Percentiles rank a stretch among this genome's conserved stretches.
phyloP scores from a whole-genome alignment of 495 filamentous ascomycete genomes.

The Xylaria longipes region DNA sequence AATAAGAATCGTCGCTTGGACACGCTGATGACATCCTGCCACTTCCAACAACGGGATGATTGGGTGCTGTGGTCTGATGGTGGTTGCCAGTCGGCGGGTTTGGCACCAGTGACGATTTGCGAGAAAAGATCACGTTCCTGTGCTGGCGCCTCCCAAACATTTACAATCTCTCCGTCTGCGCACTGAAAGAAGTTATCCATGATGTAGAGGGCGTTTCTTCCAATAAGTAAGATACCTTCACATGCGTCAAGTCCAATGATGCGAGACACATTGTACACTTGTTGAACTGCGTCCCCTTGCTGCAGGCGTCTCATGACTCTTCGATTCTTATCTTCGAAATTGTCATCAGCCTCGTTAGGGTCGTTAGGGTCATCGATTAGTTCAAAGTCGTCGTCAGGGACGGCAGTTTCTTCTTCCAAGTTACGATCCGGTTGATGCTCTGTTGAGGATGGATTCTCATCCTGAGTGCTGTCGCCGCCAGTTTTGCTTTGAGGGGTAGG shows the following conservation, averaged over 20 bases:
- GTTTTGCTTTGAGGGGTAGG: constrained; percentile 27
- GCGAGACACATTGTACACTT: constrained; percentile 92
- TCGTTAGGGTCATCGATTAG: constrained; percentile 83
- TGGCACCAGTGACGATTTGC: constrained; percentile 85
- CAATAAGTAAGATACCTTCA: constrained; percentile 89
- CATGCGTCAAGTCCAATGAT: constrained; percentile 91
- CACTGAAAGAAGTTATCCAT: constrained; percentile 95
- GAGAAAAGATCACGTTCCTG: constrained; percentile 96
- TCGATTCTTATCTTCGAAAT: constrained; percentile 94
- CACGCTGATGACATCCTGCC: constrained; percentile 94
- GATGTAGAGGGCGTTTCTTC: constrained; percentile 92
- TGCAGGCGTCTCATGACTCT: constrained; percentile 96
- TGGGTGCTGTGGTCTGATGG: constrained; percentile 64
- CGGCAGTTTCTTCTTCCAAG: constrained; percentile 40
- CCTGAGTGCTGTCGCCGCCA: constrained; percentile 36
- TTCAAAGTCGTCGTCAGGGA: constrained; percentile 89
- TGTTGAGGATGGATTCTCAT: constrained; percentile 35
- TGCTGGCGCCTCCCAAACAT: constrained; percentile 88
- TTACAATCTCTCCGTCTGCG: constrained; percentile 92
- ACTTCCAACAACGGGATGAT: constrained; percentile 88
- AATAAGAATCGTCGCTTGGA: constrained; percentile 95
- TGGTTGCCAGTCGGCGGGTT: constrained; percentile 65
- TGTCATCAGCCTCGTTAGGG: constrained; percentile 78
- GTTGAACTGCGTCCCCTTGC: constrained; percentile 89
- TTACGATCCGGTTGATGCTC: constrained; percentile 33